Base-by-base conservation (phyloP, 2,329 filamentous ascomycete genomes). In the Pseudofabraea citricarpa region DNA sequence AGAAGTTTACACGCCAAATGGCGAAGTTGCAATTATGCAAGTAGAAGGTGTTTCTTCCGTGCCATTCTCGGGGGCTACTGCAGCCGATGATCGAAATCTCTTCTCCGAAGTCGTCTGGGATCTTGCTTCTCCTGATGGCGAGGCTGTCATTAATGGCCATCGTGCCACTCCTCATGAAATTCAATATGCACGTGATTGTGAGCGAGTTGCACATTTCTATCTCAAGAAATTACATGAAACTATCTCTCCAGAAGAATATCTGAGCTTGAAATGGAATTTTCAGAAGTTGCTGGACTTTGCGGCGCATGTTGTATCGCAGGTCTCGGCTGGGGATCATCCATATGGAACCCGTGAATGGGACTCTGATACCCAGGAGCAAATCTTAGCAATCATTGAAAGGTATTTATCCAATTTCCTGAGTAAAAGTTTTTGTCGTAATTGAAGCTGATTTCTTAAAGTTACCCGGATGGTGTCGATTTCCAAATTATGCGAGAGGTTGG, bases 311-410 rank as follows among this genome's bases (percentile, higher is more conserved):
- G 12, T 16, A 12, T 16, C 12, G 12, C 4, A 7, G 6, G 40
- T 51, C 18, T 24, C 41, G 7, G 40, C 31, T 23, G 46, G 46
- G n/a, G 24, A 24, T 9, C 46, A 46, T 26, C 35, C 36, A 16
- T 36, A 24, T 18, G 16, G 21, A 4, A 35, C 38, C 15, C 33
- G 41, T 16, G 24, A 48, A 24, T 48, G 42, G 45, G 16, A 22
- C 9, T 10, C 32, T 33, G 47, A 48, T 27, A 44, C 36, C 8
- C 27, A 42, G 12, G 37, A 47, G 20, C 18, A 12, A 31, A 41
- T 40, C 13, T 2, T 6, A 10, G 24, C 15, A 12, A 16, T 45
- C 10, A 19, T 22, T 12, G 19, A 46, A 16, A 13, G 12, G 9
- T 45, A 36, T 31, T n/a, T n/a, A n/a, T n/a, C n/a, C n/a, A n/a